Percentiles rank a stretch among this genome's conserved stretches.
These are phyloP conservation scores for Rossbeevera mucosa DNA, from an alignment of 768 basidiomycete genomes.

Conservation along the genomic window DNA sequence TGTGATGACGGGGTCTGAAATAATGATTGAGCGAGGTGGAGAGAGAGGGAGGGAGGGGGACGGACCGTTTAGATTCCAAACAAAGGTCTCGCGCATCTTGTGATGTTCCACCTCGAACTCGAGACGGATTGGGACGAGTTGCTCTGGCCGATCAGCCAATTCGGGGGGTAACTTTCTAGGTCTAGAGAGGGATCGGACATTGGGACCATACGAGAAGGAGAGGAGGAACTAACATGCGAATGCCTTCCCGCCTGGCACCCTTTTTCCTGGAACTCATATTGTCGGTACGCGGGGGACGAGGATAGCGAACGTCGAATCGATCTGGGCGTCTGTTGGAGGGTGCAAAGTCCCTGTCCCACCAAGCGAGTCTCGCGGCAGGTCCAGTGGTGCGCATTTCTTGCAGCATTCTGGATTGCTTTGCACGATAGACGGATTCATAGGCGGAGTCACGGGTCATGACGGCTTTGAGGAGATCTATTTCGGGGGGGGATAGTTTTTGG, in stretches of 20 bases:
- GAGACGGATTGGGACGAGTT: conserved; percentile 90
- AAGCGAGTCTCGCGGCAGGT: conserved; percentile 42
- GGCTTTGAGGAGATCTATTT: conserved; percentile 31
- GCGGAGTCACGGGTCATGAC: conserved; percentile 37
- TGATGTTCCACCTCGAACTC: conserved; percentile 95
- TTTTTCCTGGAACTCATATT: conserved; percentile 42
- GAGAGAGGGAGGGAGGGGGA: conserved; percentile 2
- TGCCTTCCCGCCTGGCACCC: conserved; percentile 57
- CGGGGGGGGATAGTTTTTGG: conserved; percentile 25
- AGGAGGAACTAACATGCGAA: conserved; percentile 63
- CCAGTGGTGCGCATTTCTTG: conserved; percentile 45
- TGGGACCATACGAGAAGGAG: not conserved
- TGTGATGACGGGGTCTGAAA: conserved; percentile 78
- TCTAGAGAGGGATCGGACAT: conserved; percentile 31
- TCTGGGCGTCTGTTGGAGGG: conserved; percentile 27
- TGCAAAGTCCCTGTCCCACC: conserved; percentile 60
- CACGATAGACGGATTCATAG: conserved; percentile 46
- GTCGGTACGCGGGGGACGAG: conserved; percentile 39
- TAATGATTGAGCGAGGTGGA: not conserved
- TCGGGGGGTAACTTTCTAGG: conserved; percentile 56
- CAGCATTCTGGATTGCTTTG: conserved; percentile 48
- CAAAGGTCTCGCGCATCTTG: conserved; percentile 92
- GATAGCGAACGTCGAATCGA: conserved; percentile 54
- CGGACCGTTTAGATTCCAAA: conserved; percentile 96
- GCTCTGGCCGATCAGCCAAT: conserved; percentile 63